phyloP scores from a whole-genome alignment of 2,329 filamentous ascomycete genomes.

The Fusarium irregulare region DNA sequence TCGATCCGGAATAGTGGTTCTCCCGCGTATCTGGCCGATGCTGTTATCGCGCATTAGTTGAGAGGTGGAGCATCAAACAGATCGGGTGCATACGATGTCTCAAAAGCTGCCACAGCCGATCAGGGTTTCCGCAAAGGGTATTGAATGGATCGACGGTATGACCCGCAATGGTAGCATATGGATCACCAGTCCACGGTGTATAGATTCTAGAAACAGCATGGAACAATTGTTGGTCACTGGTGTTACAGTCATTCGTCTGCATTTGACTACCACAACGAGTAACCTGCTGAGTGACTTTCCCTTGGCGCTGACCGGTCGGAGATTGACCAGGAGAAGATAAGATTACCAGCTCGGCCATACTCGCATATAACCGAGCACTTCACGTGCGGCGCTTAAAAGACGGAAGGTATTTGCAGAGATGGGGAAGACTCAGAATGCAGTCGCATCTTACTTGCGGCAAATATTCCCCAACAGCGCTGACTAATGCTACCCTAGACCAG shows the following conservation, averaged over 20 bases:
- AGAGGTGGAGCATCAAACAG: rapidly evolving
- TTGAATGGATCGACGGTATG: conserved; percentile 2
- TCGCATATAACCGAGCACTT: neutral
- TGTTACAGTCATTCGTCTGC: rapidly evolving
- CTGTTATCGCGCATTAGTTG: neutral
- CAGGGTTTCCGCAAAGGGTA: conserved; percentile 5
- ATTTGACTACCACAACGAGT: rapidly evolving
- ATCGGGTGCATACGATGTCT: neutral
- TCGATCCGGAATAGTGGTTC: conserved; percentile 15
- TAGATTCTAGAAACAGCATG: rapidly evolving
- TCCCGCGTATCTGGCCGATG: neutral
- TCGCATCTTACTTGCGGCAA: neutral
- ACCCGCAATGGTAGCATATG: neutral
- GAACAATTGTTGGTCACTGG: rapidly evolving
- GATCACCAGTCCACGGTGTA: rapidly evolving
- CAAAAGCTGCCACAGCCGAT: neutral
- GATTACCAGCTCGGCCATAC: neutral
- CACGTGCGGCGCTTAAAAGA: rapidly evolving
- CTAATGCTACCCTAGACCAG: neutral
- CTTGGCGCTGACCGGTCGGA: neutral
- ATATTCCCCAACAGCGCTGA: too few relatives aligned
- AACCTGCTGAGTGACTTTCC: rapidly evolving
- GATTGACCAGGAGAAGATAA: rapidly evolving
- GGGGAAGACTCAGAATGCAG: rapidly evolving
- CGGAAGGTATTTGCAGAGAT: too few relatives aligned